Evolutionary conservation across 2,329 filamentous ascomycete genomes (phyloP), one percentile per base, ranked within the genome.

Genomic region (Penicillium sp.): DNA sequence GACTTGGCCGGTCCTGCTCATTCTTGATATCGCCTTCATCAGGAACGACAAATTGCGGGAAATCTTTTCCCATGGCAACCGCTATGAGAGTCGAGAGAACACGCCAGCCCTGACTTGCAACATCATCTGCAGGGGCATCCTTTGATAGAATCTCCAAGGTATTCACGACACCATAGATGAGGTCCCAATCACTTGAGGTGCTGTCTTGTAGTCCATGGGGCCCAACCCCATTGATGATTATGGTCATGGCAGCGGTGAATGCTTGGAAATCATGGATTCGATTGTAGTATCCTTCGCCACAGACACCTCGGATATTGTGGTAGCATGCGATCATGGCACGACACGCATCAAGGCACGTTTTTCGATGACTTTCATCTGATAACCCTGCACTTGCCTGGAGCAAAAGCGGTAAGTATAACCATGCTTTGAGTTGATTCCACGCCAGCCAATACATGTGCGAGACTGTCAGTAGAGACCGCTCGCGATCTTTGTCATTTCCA

Each of bases 211-310:
- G 6, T 18, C 27, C 48, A 38, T 9, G 31, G 39, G 52, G 49
- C 6, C 49, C 43, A 8, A 59, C 10, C 11, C 47, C 34, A 52
- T 49, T 56, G 18, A 58, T 24, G 8, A 58, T 32, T 13, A 58
- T 44, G 10, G 52, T 54, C 14, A 56, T 56, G 18, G 52, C 55
- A 0, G 58, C 45, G 14, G 58, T 58, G 14, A 60, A 58, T 4
- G 58, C 55, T 21, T 54, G 52, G 32, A 58, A 60, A 43, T 60
- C 55, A 42, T 56, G 36, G 8, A 51, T 44, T 22, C 52, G 55
- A 18, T 47, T 58, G 39, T 48, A 47, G 42, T 54, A 58, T 4
- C 47, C 55, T 0, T 42, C 34, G 29, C 36, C 18, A 43, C 52
- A 49, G 2, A 52, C 40, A 4, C 22, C 11, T n/a, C 58, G 52